These are phyloP conservation scores for Blastobotrys niveus DNA, from an alignment of 1,139 yeast genomes.

Conservation along the genomic window DNA sequence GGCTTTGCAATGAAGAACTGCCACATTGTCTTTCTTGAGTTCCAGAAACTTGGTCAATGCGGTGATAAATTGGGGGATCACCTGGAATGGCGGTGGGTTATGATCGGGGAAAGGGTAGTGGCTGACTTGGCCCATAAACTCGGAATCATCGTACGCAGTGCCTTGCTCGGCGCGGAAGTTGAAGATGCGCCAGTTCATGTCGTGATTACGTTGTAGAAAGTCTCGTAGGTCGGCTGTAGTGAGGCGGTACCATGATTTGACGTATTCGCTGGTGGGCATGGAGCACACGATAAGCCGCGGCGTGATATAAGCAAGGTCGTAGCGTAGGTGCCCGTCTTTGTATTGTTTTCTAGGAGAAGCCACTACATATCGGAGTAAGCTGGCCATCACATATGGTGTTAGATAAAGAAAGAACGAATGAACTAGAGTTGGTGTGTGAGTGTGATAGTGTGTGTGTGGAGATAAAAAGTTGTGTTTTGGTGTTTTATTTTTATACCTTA, in stretches of 20 bases:
- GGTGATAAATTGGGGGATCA: conserved; percentile 42
- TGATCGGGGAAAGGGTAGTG: conserved; percentile 70
- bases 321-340: conserved; percentile 21
- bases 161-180: conserved; percentile 60
- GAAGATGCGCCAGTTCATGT: conserved; percentile 62
- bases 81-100: conserved; percentile 59
- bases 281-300: conserved; percentile 63
- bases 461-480: background rate
- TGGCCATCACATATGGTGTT: conserved; percentile 16
- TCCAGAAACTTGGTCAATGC: conserved; percentile 45
- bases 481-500: background rate
- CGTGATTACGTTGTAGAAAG: conserved; percentile 48
- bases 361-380: conserved; percentile 22
- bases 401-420: background rate
- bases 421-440: background rate
- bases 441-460: background rate
- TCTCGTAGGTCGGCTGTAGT: conserved; percentile 46
- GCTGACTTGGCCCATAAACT: conserved; percentile 33
- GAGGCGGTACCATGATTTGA: conserved; percentile 50
- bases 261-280: conserved; percentile 52
- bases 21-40: conserved; percentile 42
- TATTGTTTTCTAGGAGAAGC: conserved; percentile 27
- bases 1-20: conserved; percentile 79
- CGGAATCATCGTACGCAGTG: conserved; percentile 42
- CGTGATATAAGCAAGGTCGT: conserved; percentile 64